Base-by-base conservation (phyloP, 2,329 filamentous ascomycete species). In the Claviceps paspali region DNA sequence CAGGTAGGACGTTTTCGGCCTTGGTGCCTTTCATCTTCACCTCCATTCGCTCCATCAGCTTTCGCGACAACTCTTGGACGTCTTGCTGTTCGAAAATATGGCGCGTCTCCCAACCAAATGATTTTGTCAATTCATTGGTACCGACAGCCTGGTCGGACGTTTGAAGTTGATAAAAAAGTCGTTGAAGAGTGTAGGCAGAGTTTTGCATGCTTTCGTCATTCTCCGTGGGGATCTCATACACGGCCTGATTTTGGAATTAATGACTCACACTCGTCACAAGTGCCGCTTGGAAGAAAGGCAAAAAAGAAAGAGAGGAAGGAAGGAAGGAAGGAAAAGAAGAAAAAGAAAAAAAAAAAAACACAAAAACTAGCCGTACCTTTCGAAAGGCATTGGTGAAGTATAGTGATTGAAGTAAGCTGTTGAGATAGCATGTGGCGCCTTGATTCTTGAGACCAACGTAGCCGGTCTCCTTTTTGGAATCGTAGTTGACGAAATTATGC, bases 41-140 rank as follows among this genome's bases (percentile, higher is more conserved):
- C 55, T 98, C 92, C 62, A 98, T 79, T 41, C 84, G 79, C 60
- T 98, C 91, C 82, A 98, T 98, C 44, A 98, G 68, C 56, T 96
- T 94, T 40, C 92, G 76, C 24, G 87, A 96, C 24, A 98, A 67
- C 56, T 98, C 91, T 56, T 98, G 91, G 7, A 98, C 91, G 59
- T 98, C 91, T 59, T 98, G 91, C 56, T 98, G 91, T 61, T 96
- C 88, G 49, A 98, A 98, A 37, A 96, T 94, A 53, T 98, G 88
- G 45, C 86, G 76, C 2, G 88, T 93, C 51, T 98, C 88, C 91
- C 91, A 98, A 18, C 91, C 91, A 56, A 98, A 98, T 0, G 91
- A 96, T 47, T 85, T 83, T 6, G 91, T 98, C 28, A 98, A 72
- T 53, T 98, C 91, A 36, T 81, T 86, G 2, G 91, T 98, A 28